These are phyloP conservation scores for Neonectria faginata DNA, from an alignment of 2,329 filamentous ascomycete species.

Conservation along the genomic window DNA sequence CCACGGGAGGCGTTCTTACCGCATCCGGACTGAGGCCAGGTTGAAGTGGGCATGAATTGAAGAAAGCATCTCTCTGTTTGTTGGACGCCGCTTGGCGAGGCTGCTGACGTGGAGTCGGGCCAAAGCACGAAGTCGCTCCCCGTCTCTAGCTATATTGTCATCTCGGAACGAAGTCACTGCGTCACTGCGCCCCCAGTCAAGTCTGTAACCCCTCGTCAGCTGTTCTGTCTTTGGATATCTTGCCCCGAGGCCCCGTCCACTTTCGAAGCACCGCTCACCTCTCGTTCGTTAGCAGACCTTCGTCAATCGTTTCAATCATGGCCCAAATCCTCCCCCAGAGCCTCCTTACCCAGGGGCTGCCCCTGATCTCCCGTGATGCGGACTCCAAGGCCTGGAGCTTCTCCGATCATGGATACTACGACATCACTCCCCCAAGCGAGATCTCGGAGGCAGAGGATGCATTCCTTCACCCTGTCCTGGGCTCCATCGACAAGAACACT, in stretches of 20 bases:
- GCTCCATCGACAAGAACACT: constrained; percentile 24
- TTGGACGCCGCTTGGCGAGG: constrained; percentile 31
- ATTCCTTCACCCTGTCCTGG: constrained; percentile 15
- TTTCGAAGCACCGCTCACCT: constrained; percentile 21
- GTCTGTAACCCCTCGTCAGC: constrained; percentile 14
- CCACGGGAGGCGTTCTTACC: constrained; percentile 20
- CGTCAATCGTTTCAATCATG: constrained; percentile 45
- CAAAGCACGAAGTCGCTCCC: constrained; percentile 27
- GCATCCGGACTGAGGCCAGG: constrained; percentile 28
- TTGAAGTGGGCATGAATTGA: constrained; percentile 18
- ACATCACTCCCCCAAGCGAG: constrained; percentile 51
- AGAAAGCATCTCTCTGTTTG: constrained; percentile 24
- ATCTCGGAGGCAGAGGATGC: constrained; percentile 43
- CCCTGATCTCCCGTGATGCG: constrained; percentile 36
- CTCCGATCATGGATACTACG: constrained; percentile 45
- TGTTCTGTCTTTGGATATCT: constrained; percentile 39
- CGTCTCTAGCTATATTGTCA: constrained; percentile 30
- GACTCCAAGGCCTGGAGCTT: constrained; percentile 42
- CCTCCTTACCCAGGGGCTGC: constrained; percentile 39
- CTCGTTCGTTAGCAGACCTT: constrained; percentile 39
- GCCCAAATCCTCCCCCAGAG: constrained; percentile 41
- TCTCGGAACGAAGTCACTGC: constrained; percentile 22
- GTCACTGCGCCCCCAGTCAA: constrained; percentile 20
- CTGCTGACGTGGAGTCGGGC: constrained; percentile 30
- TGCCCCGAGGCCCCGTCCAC: constrained; percentile 30